Evolutionary conservation across 2,329 filamentous ascomycete species (phyloP).

Genomic region (Cadophora sp.): DNA sequence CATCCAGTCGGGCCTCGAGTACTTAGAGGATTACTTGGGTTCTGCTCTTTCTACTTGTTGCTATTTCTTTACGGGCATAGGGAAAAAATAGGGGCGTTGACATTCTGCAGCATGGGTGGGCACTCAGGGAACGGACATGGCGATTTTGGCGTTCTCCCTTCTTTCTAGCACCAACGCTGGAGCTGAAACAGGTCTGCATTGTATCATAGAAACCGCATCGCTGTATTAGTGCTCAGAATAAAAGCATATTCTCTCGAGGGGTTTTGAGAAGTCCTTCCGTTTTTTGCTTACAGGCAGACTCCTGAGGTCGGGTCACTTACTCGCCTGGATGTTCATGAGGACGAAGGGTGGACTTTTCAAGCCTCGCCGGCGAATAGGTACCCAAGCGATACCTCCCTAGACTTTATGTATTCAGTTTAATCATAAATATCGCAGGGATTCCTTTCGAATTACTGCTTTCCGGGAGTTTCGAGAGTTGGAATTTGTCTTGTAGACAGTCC

Average conservation of each 20-base stretch:
- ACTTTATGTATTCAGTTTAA: too few relatives aligned
- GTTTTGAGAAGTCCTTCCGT: background rate
- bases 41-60: background rate
- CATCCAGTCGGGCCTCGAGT: background rate
- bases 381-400: too few relatives aligned
- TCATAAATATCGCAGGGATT: too few relatives aligned
- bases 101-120: background rate
- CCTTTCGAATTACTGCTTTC: too few relatives aligned
- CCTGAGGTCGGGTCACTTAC: too few relatives aligned
- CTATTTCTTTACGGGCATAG: slow-evolving; percentile 5
- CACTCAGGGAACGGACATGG: slow-evolving; percentile 6
- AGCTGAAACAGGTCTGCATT: slow-evolving; percentile 16
- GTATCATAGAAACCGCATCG: slow-evolving; percentile 28
- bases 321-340: background rate
- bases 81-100: slow-evolving; percentile 25
- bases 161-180: background rate
- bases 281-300: background rate
- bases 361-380: too few relatives aligned
- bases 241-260: slow-evolving; percentile 1
- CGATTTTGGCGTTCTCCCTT: slow-evolving; percentile 20
- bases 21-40: slow-evolving; percentile 9
- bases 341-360: too few relatives aligned
- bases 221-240: slow-evolving; percentile 21
- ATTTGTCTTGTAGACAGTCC: too few relatives aligned
- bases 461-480: too few relatives aligned